These are phyloP conservation scores for Gossypium stocksii DNA, from an alignment of 345 rosid genomes.

Conservation along the genomic window DNA sequence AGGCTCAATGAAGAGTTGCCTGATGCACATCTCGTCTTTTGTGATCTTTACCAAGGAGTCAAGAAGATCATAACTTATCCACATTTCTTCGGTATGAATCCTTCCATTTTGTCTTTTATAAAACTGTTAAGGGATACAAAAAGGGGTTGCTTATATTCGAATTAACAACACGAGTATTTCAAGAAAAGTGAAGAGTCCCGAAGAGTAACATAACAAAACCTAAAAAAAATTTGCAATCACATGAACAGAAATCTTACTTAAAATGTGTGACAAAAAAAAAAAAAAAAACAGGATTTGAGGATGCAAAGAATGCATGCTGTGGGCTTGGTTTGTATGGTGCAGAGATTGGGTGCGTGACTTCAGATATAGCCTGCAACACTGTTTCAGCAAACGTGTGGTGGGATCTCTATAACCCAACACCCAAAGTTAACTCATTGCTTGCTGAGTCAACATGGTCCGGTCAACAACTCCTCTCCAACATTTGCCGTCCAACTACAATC, in stretches of 20 bases:
- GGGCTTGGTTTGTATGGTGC: slow-evolving; percentile 45
- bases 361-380: slow-evolving; percentile 47
- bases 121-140: no score
- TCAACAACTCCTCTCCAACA: slow-evolving; percentile 17
- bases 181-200: no score
- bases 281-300: slow-evolving; percentile 40
- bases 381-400: slow-evolving; percentile 54
- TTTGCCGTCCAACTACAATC: slow-evolving; percentile 46
- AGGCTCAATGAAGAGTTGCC: slow-evolving; percentile 37
- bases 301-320: slow-evolving; percentile 45
- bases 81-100: slow-evolving; percentile 31
- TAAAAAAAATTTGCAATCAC: no score
- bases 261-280: no score
- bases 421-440: slow-evolving; percentile 41
- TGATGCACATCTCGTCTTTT: slow-evolving; percentile 43
- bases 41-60: slow-evolving; percentile 46
- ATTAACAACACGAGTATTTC: no score
- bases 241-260: no score
- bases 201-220: no score
- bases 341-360: slow-evolving; percentile 47
- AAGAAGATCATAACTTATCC: slow-evolving; percentile 46
- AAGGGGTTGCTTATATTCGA: no score
- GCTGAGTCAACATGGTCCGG: slow-evolving; percentile 61
- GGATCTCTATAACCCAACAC: slow-evolving; percentile 67
- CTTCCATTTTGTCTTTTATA: background rate